These are phyloP conservation scores for Leccinum cinnamomeum DNA, from an alignment of 1,284 basidiomycete genomes.

Conservation along the genomic window DNA sequence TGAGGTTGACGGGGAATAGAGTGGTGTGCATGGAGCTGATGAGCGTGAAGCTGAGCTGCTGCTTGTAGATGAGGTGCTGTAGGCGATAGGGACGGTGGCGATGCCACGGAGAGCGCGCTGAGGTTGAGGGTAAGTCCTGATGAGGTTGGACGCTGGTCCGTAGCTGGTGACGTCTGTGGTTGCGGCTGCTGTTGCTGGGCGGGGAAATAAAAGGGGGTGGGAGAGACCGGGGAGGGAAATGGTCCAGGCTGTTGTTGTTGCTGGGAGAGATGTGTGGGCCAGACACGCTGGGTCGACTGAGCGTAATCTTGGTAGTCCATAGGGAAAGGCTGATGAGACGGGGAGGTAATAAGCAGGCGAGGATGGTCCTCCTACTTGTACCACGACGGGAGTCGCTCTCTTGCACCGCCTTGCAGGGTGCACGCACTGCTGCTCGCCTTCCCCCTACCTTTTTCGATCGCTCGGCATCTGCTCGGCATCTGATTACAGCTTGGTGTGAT, in stretches of 20 bases:
- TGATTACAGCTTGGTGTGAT: slow-evolving; percentile 17
- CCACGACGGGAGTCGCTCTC: background rate
- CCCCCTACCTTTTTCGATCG: background rate
- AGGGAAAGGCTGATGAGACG: background rate
- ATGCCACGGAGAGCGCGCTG: slow-evolving; percentile 59
- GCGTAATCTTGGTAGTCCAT: slow-evolving; percentile 25
- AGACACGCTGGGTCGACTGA: slow-evolving; percentile 12
- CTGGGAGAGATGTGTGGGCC: slow-evolving; percentile 19
- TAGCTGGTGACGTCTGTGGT: slow-evolving; percentile 8
- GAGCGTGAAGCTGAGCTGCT: slow-evolving; percentile 18
- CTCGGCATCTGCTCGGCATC: slow-evolving; percentile 8
- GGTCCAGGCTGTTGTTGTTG: slow-evolving; percentile 12
- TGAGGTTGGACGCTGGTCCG: slow-evolving; percentile 18
- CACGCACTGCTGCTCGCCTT: slow-evolving; percentile 2
- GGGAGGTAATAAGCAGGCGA: background rate
- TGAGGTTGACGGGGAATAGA: slow-evolving; percentile 22
- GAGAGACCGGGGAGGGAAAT: slow-evolving; percentile 28
- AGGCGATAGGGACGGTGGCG: slow-evolving; percentile 61
- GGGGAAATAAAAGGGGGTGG: slow-evolving; percentile 23
- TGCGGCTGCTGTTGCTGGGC: slow-evolving; percentile 27
- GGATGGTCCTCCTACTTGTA: slow-evolving; percentile 16
- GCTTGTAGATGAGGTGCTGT: slow-evolving; percentile 42
- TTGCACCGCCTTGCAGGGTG: slow-evolving; percentile 16
- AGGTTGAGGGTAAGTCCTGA: slow-evolving; percentile 61
- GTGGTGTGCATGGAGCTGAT: slow-evolving; percentile 24